Percentiles rank a stretch among this genome's conserved stretches.
Conservation (phyloP, 495 filamentous ascomycete species). For the Tirmania nivea region DNA sequence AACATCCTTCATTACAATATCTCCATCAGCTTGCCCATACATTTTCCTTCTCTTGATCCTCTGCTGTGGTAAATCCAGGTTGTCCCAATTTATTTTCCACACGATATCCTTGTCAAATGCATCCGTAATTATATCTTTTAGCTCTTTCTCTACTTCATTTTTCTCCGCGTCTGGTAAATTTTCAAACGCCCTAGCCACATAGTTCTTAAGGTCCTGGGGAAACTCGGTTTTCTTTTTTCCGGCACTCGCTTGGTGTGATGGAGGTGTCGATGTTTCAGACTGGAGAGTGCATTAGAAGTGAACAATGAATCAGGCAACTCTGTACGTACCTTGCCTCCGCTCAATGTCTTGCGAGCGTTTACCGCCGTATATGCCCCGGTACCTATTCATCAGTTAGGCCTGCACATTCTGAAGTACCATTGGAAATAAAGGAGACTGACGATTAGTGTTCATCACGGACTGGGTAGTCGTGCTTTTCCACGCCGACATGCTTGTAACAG, state of each 20-base stretch:
- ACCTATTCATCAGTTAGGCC: background rate
- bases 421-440: background rate
- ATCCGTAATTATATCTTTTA: conserved; percentile 65
- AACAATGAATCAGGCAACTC: background rate
- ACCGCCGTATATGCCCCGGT: background rate
- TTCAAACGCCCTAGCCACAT: conserved; percentile 20
- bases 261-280: background rate
- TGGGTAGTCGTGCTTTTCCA: no score
- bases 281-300: background rate
- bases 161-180: conserved; percentile 12
- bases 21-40: background rate
- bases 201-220: conserved; percentile 18
- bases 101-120: conserved; percentile 51
- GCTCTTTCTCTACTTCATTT: conserved; percentile 56
- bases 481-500: conserved; percentile 13
- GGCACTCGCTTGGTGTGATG: background rate
- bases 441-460: background rate
- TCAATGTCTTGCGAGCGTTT: background rate
- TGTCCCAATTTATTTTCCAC: conserved; percentile 57
- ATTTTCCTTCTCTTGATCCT: conserved; percentile 47
- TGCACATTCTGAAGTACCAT: no score
- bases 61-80: conserved; percentile 64
- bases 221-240: conserved; percentile 15
- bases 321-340: background rate
- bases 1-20: background rate